Percentiles rank a stretch among this genome's conserved stretches.
These are phyloP conservation scores for Tetracladium maxilliforme DNA, from an alignment of 2,329 filamentous ascomycete species.

Conservation along the genomic window DNA sequence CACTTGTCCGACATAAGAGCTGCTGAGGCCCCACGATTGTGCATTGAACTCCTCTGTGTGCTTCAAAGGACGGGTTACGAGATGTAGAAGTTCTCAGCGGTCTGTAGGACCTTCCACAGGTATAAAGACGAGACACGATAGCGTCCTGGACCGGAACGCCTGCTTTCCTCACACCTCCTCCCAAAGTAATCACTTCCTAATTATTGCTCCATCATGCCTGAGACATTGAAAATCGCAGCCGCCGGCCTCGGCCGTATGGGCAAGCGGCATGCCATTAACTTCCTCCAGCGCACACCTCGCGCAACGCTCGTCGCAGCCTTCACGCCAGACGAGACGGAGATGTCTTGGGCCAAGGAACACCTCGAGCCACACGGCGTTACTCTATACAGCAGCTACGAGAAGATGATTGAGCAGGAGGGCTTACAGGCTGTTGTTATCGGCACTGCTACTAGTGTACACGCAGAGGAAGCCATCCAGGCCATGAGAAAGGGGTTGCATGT, in stretches of 20 bases:
- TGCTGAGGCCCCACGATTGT: too few relatives aligned
- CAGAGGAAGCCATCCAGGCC: conserved; percentile 40
- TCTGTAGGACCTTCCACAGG: too few relatives aligned
- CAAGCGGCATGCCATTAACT: conserved; percentile 32
- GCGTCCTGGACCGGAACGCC: too few relatives aligned
- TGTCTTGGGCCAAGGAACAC: conserved; percentile 26
- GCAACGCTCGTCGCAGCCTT: conserved; percentile 33
- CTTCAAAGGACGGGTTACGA: too few relatives aligned
- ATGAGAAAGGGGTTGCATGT: conserved; percentile 38
- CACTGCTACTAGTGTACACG: conserved; percentile 37
- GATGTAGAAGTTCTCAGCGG: too few relatives aligned
- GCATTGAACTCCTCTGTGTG: too few relatives aligned
- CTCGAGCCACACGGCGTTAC: conserved; percentile 26
- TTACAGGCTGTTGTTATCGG: conserved; percentile 36
- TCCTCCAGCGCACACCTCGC: conserved; percentile 26
- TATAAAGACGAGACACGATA: too few relatives aligned
- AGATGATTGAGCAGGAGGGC: conserved; percentile 25
- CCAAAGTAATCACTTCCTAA: too few relatives aligned
- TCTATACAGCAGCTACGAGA: conserved; percentile 27
- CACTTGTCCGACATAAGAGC: too few relatives aligned
- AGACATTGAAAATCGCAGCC: conserved; percentile 25
- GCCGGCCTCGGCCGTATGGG: conserved; percentile 37
- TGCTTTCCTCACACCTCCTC: too few relatives aligned
- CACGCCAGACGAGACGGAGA: conserved; percentile 26
- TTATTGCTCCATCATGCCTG: conserved; percentile 8